Percentiles rank a stretch among this genome's conserved stretches.
Conservation (phyloP, 352 stramenopile species). For the Globisporangium recalcitrans region DNA sequence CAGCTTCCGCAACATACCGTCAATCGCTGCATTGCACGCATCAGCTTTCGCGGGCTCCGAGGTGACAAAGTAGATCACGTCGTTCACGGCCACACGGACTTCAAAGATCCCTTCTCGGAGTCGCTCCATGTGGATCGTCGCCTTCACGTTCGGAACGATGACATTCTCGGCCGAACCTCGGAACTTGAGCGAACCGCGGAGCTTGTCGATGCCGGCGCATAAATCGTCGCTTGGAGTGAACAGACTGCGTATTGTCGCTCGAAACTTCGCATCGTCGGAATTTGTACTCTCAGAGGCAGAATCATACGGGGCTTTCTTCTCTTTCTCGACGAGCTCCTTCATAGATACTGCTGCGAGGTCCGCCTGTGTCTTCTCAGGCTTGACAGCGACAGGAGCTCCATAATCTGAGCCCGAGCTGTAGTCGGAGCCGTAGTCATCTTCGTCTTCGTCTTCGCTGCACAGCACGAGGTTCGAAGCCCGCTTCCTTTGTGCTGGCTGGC, state of each 20-base stretch:
- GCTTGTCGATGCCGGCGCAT: constrained; percentile 47
- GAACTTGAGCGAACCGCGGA: constrained; percentile 62
- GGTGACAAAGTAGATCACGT: constrained; percentile 47
- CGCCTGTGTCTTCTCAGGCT: constrained; percentile 20
- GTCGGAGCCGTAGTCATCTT: constrained; percentile 48
- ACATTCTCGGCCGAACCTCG: constrained; percentile 33
- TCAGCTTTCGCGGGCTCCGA: constrained; percentile 41
- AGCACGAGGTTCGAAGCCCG: constrained; percentile 39
- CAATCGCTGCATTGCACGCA: constrained; percentile 56
- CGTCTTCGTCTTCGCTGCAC: constrained; percentile 59
- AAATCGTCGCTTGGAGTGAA: constrained; percentile 64
- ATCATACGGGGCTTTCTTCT: constrained; percentile 43
- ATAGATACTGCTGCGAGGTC: neutral
- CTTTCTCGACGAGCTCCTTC: constrained; percentile 20
- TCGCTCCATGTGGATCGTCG: constrained; percentile 59
- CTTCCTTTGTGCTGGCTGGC: neutral
- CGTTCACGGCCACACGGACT: constrained; percentile 59
- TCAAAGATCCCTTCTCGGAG: constrained; percentile 54
- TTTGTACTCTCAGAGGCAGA: constrained; percentile 34
- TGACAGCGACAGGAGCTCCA: constrained; percentile 21
- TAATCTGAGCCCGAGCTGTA: constrained; percentile 26
- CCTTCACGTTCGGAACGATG: constrained; percentile 64
- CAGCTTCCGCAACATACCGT: constrained; percentile 51
- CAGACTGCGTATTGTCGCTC: constrained; percentile 66
- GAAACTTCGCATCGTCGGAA: constrained; percentile 53